Evolutionary conservation across 257 asterid genomes (phyloP), one percentile per base, ranked within the genome.

Genomic region (Cordia subcordata): DNA sequence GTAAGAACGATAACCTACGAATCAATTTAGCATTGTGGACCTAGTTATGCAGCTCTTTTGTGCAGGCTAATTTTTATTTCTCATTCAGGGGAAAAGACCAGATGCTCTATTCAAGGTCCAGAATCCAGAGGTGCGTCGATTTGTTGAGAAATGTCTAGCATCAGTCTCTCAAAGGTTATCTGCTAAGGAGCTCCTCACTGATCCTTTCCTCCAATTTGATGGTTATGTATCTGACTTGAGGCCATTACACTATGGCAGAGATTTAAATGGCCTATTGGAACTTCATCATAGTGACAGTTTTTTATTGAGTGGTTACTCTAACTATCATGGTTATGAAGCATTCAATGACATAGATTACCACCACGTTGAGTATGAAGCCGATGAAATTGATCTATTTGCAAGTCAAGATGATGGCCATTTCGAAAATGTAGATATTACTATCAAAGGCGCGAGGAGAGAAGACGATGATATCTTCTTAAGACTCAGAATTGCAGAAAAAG

Each of bases 141-240:
- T 90, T 71, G 91, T 90, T 13, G 95, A 90, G 83, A 90, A 87
- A 72, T 90, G 98, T 67, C 74, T 90, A 62, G 94, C 94, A 8
- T 75, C 89, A 0, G 98, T 81, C 9, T 55, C 91, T 3, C 73
- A 81, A 53, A 78, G 98, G 83, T 68, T 80, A 49, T 83, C 96
- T 1, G 98, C 98, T 5, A 83, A 82, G 82, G 91, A 87, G 78
- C 98, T 90, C 70, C 87, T 90, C 8, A 77, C 81, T 14, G 98
- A 90, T 37, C 96, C 87, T 11, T 90, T 90, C 57, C 98, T 90
- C 58, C 83, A 76, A 47, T 59, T 73, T 14, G 91, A 87, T 53
- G 94, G 83, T 80, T 68, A 57, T 42, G 58, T 45, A 13, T 62
- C 40, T 33, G 94, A 79, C 57, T 72, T 79, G 56, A 81, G 76